Evolutionary conservation across 2,329 filamentous ascomycete genomes (phyloP).

Genomic region (Gaeumannomyces sp.): DNA sequence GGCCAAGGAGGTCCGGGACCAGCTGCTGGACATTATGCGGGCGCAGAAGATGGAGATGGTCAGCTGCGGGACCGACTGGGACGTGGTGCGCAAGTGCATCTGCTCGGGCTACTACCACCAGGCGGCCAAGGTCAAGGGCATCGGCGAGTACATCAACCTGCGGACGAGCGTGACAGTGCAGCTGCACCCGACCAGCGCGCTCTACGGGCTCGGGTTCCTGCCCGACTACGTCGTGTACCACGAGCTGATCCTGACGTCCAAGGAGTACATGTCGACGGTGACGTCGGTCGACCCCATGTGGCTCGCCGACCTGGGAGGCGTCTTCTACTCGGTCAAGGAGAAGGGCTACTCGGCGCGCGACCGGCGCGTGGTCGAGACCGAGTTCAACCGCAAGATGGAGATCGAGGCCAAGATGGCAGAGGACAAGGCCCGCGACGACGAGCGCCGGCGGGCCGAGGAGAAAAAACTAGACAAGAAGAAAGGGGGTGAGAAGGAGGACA

Average conservation of each 20-base stretch:
- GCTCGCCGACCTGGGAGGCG: conserved; percentile 91
- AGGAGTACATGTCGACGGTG: conserved; percentile 97
- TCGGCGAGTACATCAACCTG: conserved; percentile 95
- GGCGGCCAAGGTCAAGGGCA: conserved; percentile 89
- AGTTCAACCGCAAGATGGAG: conserved; percentile 90
- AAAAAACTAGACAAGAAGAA: conserved; percentile 34
- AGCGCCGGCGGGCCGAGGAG: conserved; percentile 37
- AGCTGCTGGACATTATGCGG: conserved; percentile 88
- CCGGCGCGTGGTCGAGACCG: conserved; percentile 79
- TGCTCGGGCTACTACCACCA: conserved; percentile 98
- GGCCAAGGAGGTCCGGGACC: conserved; percentile 90
- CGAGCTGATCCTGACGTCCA: conserved; percentile 91
- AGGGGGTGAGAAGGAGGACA: conserved; percentile 33
- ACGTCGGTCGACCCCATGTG: conserved; percentile 95
- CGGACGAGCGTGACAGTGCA: conserved; percentile 91
- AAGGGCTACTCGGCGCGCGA: conserved; percentile 89
- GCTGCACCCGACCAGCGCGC: conserved; percentile 85
- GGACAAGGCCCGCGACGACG: conserved; percentile 66
- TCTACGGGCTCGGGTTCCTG: conserved; percentile 88
- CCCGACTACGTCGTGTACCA: conserved; percentile 98
- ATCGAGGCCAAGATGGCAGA: conserved; percentile 88
- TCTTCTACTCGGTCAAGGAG: conserved; percentile 96
- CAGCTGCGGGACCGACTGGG: conserved; percentile 95
- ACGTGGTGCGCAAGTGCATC: conserved; percentile 90
- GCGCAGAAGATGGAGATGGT: conserved; percentile 84